Conservation (phyloP, 179 eudicot species). For the Patellifolia procumbens region DNA sequence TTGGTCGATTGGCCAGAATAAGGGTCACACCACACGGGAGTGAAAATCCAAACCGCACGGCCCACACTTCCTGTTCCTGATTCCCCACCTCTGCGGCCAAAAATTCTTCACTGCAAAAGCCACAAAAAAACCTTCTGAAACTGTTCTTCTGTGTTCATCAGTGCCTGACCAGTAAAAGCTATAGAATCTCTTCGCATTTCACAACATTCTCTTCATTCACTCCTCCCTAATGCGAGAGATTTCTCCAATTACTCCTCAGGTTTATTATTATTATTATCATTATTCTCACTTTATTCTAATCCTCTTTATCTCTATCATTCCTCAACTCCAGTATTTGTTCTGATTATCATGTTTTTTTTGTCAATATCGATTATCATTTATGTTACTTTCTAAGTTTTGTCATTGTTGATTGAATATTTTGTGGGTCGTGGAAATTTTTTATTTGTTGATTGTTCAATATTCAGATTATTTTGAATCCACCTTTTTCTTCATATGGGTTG, state of each 20-base stretch:
- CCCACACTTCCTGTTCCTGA: no score
- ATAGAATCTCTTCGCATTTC: not conserved
- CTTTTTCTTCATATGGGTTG: not conserved
- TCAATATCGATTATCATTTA: not conserved
- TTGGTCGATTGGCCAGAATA: no score
- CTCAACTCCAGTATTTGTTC: no score
- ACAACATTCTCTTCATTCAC: not conserved
- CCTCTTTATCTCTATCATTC: not conserved
- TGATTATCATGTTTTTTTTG: not conserved
- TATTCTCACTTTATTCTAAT: not conserved
- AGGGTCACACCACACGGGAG: not conserved
- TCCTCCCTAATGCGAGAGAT: not conserved
- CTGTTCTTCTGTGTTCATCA: not conserved
- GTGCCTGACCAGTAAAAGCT: not conserved
- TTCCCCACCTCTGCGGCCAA: not conserved
- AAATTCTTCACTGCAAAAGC: not conserved
- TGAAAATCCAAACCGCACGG: no score
- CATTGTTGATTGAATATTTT: not conserved
- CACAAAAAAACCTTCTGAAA: not conserved
- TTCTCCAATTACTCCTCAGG: constrained; percentile 2
- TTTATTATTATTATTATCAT: no score
- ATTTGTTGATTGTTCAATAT: not conserved
- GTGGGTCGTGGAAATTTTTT: not conserved
- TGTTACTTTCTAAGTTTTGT: not conserved
- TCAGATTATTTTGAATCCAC: not conserved